Percentiles rank a stretch among this genome's conserved stretches.
Evolutionary conservation across 2,329 filamentous ascomycete species (phyloP).

Genomic region (Xylariaceae sp.): DNA sequence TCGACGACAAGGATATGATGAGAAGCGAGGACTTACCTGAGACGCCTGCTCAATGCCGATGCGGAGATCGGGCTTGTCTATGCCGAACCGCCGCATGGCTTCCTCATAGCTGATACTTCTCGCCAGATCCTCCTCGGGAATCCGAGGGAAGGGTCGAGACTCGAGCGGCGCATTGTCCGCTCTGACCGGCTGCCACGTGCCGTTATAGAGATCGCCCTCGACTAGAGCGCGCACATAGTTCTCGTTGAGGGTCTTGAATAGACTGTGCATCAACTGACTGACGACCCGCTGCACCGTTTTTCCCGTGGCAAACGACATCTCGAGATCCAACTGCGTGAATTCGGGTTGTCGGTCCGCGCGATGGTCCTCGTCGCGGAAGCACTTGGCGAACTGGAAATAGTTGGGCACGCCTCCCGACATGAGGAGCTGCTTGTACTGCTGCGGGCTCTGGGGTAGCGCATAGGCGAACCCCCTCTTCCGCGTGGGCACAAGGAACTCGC

Average conservation of each 20-base stretch:
- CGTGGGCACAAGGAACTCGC: constrained; percentile 91
- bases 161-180: background rate
- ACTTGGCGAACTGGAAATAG: constrained; percentile 91
- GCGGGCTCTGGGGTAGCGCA: constrained; percentile 89
- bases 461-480: constrained; percentile 72
- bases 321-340: constrained; percentile 93
- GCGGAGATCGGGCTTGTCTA: constrained; percentile 87
- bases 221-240: too few species aligned
- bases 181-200: constrained; percentile 18
- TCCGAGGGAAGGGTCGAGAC: background rate
- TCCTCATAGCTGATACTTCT: constrained; percentile 57
- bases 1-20: background rate
- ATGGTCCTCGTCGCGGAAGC: constrained; percentile 92
- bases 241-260: constrained; percentile 45
- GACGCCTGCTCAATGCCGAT: constrained; percentile 46
- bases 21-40: constrained; percentile 40
- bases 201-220: constrained; percentile 37
- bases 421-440: constrained; percentile 97
- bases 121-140: background rate
- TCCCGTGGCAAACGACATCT: constrained; percentile 80
- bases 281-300: constrained; percentile 59
- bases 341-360: constrained; percentile 91
- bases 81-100: constrained; percentile 75
- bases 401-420: constrained; percentile 81
- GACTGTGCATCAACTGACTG: constrained; percentile 45